Base-by-base conservation (phyloP, 176 grass and related monocot species). In the Saccharum officinarum region DNA sequence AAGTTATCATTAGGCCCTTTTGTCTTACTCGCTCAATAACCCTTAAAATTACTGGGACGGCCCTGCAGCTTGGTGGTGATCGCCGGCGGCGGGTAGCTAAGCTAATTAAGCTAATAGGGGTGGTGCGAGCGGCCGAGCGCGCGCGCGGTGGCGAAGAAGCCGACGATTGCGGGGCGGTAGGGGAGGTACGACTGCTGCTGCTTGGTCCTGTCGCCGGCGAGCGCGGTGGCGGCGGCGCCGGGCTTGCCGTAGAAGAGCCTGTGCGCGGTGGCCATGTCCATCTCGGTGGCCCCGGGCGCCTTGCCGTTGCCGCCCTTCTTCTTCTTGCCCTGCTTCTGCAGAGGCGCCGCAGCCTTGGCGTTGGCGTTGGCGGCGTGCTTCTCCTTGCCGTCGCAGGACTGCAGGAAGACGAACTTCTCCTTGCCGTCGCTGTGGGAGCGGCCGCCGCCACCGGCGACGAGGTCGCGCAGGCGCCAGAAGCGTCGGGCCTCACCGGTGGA, bases 241-340 rank as follows among this genome's bases (percentile, higher is more conserved):
- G 3, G 45, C 47, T 76, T 90, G 70, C 85, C 86, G 73, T 91
- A 92, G 80, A 94, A 92, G 37, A 90, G 84, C 87, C 39, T 67
- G 75, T 91, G 91, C 80, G 80, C 86, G 70, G 90, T 92, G 74
- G 86, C 95, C 86, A 91, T 79, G 83, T 94, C 93, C 69, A 88
- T 41, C 47, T 92, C 85, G 7, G 71, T 76, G 28, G 17, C 82
- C 0, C 45, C 36, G 18, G 20, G 67, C 16, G 38, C 85, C 3
- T 31, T 25, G 8, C 36, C 5, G 61, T 64, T 67, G 12, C 10
- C 30, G 23, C 16, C 3, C 55, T 23, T 23, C 55, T 23, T 4
- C 59, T 25, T 62, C n/a, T 26, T 62, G 10, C 59, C 59, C 59
- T 62, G 59, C n/a, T 62, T 30, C 83, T 84, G 71, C 30, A 2